phyloP scores from a whole-genome alignment of 2,329 filamentous ascomycete species.

The Penicillium thymicola region DNA sequence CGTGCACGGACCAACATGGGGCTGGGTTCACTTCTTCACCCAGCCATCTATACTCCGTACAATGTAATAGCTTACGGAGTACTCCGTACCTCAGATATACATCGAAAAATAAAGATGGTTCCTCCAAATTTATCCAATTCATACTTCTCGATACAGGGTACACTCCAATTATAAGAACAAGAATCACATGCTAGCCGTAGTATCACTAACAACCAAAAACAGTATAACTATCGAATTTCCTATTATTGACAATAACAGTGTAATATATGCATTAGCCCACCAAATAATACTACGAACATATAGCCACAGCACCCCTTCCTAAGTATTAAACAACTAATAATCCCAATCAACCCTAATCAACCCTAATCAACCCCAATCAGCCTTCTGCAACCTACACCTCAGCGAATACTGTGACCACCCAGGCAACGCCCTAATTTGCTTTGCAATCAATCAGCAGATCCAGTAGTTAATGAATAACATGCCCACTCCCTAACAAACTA shows the following conservation, averaged over 20 bases:
- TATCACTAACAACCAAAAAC: background rate
- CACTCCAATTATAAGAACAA: background rate
- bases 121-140: background rate
- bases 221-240: background rate
- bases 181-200: too few relatives aligned
- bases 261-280: background rate
- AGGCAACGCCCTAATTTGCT: conserved; percentile 52
- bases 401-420: conserved; percentile 60
- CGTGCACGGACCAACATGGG: conserved; percentile 21
- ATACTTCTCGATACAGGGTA: background rate
- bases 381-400: conserved; percentile 41
- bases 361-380: conserved; percentile 22
- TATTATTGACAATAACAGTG: background rate
- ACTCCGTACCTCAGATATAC: background rate
- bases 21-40: conserved; percentile 9
- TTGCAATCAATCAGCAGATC: conserved; percentile 43
- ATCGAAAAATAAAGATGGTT: background rate
- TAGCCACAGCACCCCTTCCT: background rate
- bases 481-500: conserved; percentile 46
- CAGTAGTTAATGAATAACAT: conserved; percentile 56
- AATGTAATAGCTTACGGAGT: background rate
- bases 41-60: background rate
- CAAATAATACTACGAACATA: background rate
- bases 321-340: background rate
- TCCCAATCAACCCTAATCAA: conserved; percentile 22